Base-by-base conservation (phyloP, 2,329 filamentous ascomycete species). In the Pseudopyrenochaeta lycopersici region DNA sequence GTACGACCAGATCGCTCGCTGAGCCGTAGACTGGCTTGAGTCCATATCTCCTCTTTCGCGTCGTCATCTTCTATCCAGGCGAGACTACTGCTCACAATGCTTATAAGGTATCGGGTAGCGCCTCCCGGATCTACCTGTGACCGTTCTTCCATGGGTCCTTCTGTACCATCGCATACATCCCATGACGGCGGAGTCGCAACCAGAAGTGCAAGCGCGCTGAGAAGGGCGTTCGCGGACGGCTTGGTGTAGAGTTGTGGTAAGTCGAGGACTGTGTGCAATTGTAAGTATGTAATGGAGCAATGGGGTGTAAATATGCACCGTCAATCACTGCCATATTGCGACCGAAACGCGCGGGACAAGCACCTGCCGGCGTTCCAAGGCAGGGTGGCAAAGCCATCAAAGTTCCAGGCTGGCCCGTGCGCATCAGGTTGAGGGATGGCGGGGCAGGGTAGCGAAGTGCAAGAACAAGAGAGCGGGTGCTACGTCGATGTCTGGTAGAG, bases 241-340 rank as follows among this genome's bases (percentile, higher is more conserved):
- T 86, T 89, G 66, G 89, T 85, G 83, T 92, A 91, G 58, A 94
- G 82, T 68, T 92, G 90, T n/a, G 92, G 91, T 21, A 97, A 85
- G 69, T 94, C 90, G 52, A 89, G 79, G 52, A 87, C 87, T 88
- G 67, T n/a, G 40, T 2, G 15, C 5, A 38, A 12, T 14, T 11
- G 49, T 69, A 45, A 71, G 64, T 46, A 39, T 17, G 11, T n/a
- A 27, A 21, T 15, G 11, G 18, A 17, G n/a, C 32, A 11, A 18
- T 41, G 17, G 1, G 30, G 20, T 17, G 29, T n/a, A 18, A 17
- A n/a, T 35, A 41, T 29, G 36, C 68, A 74, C 71, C 71, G 41
- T 72, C 61, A 33, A 73, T 51, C 38, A 54, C 50, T 36, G 65
- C 55, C 71, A 73, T 74, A 18, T 38, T 40, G 59, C 36, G 35